Percentiles rank a stretch among this genome's conserved stretches.
Evolutionary conservation across 306 rosid species (phyloP).

Genomic region (Glycyrrhiza uralensis): DNA sequence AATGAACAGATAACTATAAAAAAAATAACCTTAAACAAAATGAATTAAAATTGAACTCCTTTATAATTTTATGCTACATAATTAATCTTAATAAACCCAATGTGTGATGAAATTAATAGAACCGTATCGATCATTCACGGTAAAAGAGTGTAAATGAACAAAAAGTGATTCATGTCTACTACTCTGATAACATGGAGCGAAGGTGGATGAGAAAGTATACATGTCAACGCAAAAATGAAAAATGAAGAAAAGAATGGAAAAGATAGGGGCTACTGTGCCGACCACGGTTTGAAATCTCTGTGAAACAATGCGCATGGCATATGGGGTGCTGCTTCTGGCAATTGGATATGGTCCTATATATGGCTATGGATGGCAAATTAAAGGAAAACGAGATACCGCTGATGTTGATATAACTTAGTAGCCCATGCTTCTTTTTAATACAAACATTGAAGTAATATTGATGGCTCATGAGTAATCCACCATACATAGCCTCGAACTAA

Average conservation of each 20-base stretch:
- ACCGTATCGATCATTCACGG: too few species aligned
- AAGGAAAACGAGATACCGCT: neutral
- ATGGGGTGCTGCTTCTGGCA: conserved; percentile 18
- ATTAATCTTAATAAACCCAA: too few species aligned
- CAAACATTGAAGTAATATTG: neutral
- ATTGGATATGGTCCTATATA: neutral
- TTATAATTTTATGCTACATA: too few species aligned
- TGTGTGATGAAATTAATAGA: too few species aligned
- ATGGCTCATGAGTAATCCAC: neutral
- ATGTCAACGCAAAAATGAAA: neutral
- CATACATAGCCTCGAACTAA: neutral
- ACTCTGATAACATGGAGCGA: neutral
- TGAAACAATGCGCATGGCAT: neutral
- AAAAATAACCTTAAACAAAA: too few species aligned
- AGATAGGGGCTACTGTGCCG: conserved; percentile 11
- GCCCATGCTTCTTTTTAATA: conserved; percentile 23
- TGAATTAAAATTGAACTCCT: too few species aligned
- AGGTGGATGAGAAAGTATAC: neutral
- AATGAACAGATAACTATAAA: too few species aligned
- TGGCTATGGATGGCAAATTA: neutral
- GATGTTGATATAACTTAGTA: neutral
- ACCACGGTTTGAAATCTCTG: conserved; percentile 25
- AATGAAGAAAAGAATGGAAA: too few species aligned
- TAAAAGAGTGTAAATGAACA: too few species aligned
- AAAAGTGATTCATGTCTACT: too few species aligned